Conservation (phyloP, 164 flowering plant species). For the Vitis rupestris region DNA sequence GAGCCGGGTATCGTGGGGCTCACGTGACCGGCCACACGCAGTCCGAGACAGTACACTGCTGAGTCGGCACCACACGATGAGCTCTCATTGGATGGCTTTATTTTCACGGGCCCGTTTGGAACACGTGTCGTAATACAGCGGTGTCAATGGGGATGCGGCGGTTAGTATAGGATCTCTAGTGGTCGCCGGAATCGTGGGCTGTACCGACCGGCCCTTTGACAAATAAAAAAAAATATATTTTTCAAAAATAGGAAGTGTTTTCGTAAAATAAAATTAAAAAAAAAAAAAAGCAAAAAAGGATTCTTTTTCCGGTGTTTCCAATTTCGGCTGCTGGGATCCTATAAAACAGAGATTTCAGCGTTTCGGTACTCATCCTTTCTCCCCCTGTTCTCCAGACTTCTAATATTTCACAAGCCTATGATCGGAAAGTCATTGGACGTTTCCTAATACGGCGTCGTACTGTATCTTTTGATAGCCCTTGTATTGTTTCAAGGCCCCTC, state of each 20-base stretch:
- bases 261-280: neutral
- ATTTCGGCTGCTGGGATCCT: slow-evolving; percentile 57
- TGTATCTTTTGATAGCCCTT: no score
- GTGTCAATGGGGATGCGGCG: slow-evolving; percentile 35
- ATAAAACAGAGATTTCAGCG: slow-evolving; percentile 52
- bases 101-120: neutral
- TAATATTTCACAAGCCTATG: no score
- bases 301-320: slow-evolving; percentile 13
- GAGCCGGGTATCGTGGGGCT: slow-evolving; percentile 37
- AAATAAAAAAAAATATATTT: neutral
- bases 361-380: slow-evolving; percentile 16
- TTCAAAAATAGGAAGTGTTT: neutral
- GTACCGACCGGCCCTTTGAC: neutral
- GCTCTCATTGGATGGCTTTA: slow-evolving; percentile 8
- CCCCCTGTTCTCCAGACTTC: neutral
- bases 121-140: slow-evolving; percentile 14
- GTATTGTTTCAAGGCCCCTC: no score
- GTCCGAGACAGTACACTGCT: slow-evolving; percentile 16
- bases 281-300: neutral
- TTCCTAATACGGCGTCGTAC: no score
- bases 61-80: slow-evolving; percentile 19
- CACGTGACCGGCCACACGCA: slow-evolving; percentile 37
- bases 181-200: slow-evolving; percentile 21
- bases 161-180: slow-evolving; percentile 6
- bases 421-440: no score